A percentile compares a stretch with the other conserved stretches of the same genome.
Conservation (phyloP, 257 asterid genomes). For the Salvia hispanica region DNA sequence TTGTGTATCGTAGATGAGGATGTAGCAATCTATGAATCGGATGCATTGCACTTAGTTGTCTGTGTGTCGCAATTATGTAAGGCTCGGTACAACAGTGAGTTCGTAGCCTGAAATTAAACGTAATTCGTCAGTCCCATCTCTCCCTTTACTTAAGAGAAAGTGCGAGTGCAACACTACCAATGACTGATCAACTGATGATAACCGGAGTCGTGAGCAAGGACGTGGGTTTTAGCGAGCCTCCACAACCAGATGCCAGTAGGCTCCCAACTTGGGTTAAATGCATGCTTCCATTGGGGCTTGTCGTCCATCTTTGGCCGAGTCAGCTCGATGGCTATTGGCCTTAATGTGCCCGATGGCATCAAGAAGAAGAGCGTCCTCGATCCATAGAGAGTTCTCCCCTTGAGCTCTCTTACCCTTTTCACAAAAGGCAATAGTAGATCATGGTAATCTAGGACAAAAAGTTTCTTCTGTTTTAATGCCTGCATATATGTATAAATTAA, state of each 20-base stretch:
- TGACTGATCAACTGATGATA: constrained; percentile 73
- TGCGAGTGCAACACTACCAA: constrained; percentile 46
- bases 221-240: constrained; percentile 75
- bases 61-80: constrained; percentile 64
- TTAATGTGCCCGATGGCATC: constrained; percentile 46
- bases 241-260: constrained; percentile 75
- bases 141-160: no score
- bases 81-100: constrained; percentile 81
- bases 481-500: no score
- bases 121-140: no score
- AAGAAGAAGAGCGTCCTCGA: constrained; percentile 75
- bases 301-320: constrained; percentile 60
- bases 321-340: constrained; percentile 76
- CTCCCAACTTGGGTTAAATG: constrained; percentile 45
- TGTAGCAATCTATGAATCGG: constrained; percentile 67
- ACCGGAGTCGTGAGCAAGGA: constrained; percentile 76
- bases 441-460: constrained; percentile 70
- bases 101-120: constrained; percentile 53
- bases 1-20: constrained; percentile 82
- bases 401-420: constrained; percentile 53
- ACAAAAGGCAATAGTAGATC: constrained; percentile 72
- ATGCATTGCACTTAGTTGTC: constrained; percentile 81
- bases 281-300: constrained; percentile 68
- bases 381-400: constrained; percentile 70
- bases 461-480: constrained; percentile 51